Base-by-base conservation (phyloP, 2,329 filamentous ascomycete species). In the Calonectria hongkongensis region DNA sequence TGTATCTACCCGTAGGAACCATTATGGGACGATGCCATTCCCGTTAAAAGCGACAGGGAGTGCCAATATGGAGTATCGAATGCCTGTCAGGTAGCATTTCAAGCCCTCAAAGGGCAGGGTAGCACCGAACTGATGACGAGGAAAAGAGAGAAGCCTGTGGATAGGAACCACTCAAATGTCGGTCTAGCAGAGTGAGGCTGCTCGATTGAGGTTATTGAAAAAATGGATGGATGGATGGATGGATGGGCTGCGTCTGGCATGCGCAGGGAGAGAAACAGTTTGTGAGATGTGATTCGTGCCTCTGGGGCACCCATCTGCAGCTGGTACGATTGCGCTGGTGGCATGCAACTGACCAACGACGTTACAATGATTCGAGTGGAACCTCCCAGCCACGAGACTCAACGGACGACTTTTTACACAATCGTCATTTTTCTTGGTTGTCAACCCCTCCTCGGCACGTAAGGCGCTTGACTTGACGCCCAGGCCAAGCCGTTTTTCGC, bases 361-460 rank as follows among this genome's bases (percentile, higher is more conserved):
- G 68, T 68, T 71, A 76, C 77, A 73, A 63, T 74, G 77, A 79
- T 78, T 50, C 70, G 60, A 71, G 77, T 73, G 77, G 75, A 73
- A 78, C 75, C 74, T 75, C 43, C 33, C 51, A 39, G 50, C 63
- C 51, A 66, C 47, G 63, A 66, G 50, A 71, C 69, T 71, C 54
- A 71, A 64, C 69, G 64, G 63, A 54, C 36, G 68, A 71, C 68
- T 66, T 65, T 65, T 28, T 39, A 43, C 48, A 51, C 47, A 51
- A 33, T 66, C 63, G 30, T 39, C 45, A 39, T 47, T 63, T 33
- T n/a, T 16, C 25, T 60, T 60, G 33, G 30, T 60, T 60, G 54
- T 60, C 54, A 60, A 18, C 63, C 47, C 47, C 63, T 66, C 63
- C 21, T n/a, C 45, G 25, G 54, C 33, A 60, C 33, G 2, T 6